These are phyloP conservation scores for Lipomyces lipofer DNA, from an alignment of 805 yeast species.

Conservation along the genomic window DNA sequence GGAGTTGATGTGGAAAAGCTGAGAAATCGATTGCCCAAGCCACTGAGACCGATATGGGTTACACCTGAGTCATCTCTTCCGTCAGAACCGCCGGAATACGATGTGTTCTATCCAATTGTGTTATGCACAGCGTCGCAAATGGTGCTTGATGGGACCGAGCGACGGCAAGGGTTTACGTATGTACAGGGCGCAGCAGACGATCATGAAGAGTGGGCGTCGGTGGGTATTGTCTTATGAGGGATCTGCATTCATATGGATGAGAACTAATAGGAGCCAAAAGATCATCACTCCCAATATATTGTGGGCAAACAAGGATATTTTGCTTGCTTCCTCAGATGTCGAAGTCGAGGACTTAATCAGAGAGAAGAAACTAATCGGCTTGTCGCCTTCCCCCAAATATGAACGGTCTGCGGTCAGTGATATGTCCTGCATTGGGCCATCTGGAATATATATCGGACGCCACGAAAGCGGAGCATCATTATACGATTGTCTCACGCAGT, in stretches of 20 bases:
- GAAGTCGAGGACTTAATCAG: conserved; percentile 33
- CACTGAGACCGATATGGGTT: conserved; percentile 68
- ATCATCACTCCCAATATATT: conserved; percentile 54
- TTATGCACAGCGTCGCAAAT: conserved; percentile 63
- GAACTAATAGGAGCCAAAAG: too few relatives aligned
- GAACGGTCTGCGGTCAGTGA: conserved; percentile 26
- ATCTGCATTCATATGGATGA: too few relatives aligned
- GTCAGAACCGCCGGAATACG: conserved; percentile 40
- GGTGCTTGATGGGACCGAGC: conserved; percentile 59
- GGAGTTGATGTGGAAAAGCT: conserved; percentile 45
- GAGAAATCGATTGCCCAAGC: conserved; percentile 44
- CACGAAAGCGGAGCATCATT: background rate
- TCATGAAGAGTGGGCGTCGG: conserved; percentile 76
- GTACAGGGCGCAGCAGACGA: conserved; percentile 96
- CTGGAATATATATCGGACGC: conserved; percentile 23
- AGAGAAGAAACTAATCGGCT: conserved; percentile 34
- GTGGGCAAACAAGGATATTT: conserved; percentile 50
- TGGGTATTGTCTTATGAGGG: background rate
- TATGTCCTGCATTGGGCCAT: conserved; percentile 14
- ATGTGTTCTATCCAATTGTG: conserved; percentile 47
- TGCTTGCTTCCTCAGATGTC: conserved; percentile 30
- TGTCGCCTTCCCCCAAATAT: conserved; percentile 25
- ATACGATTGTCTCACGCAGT: background rate
- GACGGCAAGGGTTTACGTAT: conserved; percentile 54
- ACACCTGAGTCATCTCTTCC: conserved; percentile 53